phyloP scores from a whole-genome alignment of 2,329 filamentous ascomycete species.

The Gaeumannomyces tritici region DNA sequence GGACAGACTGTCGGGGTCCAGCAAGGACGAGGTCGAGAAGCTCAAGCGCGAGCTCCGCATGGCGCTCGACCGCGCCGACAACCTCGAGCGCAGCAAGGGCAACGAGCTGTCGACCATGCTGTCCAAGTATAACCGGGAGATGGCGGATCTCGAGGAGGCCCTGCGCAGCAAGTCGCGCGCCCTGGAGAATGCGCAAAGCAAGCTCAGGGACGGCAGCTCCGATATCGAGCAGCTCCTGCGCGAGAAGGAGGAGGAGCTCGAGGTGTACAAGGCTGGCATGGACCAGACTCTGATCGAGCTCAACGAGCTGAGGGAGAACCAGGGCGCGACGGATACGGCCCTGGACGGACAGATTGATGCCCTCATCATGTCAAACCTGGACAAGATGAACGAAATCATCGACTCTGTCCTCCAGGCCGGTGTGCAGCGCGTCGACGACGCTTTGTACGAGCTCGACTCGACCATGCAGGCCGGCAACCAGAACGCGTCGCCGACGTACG shows the following conservation, averaged over 20 bases:
- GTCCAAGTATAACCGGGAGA: conserved; percentile 92
- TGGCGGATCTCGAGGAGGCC: conserved; percentile 91
- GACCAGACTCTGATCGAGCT: conserved; percentile 90
- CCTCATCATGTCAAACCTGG: conserved; percentile 73
- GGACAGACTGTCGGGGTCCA: conserved; percentile 74
- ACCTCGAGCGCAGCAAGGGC: conserved; percentile 84
- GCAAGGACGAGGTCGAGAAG: conserved; percentile 91
- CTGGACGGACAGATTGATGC: conserved; percentile 88
- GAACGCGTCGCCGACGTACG: conserved; percentile 89
- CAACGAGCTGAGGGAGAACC: conserved; percentile 72
- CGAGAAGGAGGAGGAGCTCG: conserved; percentile 95
- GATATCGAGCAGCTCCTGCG: conserved; percentile 79
- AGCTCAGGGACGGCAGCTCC: conserved; percentile 68
- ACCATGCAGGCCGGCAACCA: conserved; percentile 98
- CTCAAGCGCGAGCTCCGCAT: conserved; percentile 86
- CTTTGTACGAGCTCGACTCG: conserved; percentile 93
- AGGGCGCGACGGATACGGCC: conserved; percentile 67
- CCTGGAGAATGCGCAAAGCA: conserved; percentile 73
- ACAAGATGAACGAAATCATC: conserved; percentile 95
- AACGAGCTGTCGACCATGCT: conserved; percentile 92
- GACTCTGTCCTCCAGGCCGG: conserved; percentile 92
- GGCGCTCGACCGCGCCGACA: conserved; percentile 85
- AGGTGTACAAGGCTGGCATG: conserved; percentile 97
- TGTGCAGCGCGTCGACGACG: conserved; percentile 89
- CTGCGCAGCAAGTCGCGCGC: conserved; percentile 79